phyloP scores from a whole-genome alignment of 202 grass and related monocot species.

The Schoenoplectus triqueter region DNA sequence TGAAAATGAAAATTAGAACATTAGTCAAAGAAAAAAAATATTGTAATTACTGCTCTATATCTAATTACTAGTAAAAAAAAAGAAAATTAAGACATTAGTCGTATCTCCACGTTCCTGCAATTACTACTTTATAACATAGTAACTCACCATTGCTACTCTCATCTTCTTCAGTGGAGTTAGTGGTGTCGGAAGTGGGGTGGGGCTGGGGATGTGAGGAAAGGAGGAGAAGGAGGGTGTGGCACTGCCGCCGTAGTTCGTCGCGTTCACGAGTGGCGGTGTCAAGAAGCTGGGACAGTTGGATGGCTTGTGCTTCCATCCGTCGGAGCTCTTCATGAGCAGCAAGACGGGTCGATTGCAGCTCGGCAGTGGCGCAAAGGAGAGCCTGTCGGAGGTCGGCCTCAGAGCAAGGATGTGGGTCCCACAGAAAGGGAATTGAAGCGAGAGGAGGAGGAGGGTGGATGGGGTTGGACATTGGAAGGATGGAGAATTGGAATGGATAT shows the following conservation, averaged over 20 bases:
- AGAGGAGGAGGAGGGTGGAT: neutral
- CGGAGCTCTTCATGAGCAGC: slow-evolving; percentile 74
- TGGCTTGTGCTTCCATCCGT: slow-evolving; percentile 60
- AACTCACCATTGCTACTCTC: slow-evolving; percentile 39
- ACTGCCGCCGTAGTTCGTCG: slow-evolving; percentile 73
- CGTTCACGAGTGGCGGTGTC: slow-evolving; percentile 66
- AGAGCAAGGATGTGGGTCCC: slow-evolving; percentile 12
- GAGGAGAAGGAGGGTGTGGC: slow-evolving; percentile 68
- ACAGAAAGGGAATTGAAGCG: slow-evolving; percentile 8
- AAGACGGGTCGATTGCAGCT: slow-evolving; percentile 63
- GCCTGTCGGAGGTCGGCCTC: slow-evolving; percentile 51
- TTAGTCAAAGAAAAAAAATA: neutral
- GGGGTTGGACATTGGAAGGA: slow-evolving; percentile 18
- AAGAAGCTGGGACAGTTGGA: slow-evolving; percentile 63
- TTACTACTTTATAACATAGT: neutral
- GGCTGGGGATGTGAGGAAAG: slow-evolving; percentile 46
- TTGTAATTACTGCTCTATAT: neutral
- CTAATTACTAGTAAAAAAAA: neutral
- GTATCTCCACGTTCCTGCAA: neutral
- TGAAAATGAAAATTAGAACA: neutral
- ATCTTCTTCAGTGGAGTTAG: slow-evolving; percentile 19
- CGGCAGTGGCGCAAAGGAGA: slow-evolving; percentile 57
- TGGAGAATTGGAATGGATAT: neutral
- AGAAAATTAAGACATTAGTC: neutral
- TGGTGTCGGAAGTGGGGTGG: neutral